A percentile compares a stretch with the other conserved stretches of the same genome.
Conservation (phyloP, 768 basidiomycete species). For the Leccinum subgranulosum region DNA sequence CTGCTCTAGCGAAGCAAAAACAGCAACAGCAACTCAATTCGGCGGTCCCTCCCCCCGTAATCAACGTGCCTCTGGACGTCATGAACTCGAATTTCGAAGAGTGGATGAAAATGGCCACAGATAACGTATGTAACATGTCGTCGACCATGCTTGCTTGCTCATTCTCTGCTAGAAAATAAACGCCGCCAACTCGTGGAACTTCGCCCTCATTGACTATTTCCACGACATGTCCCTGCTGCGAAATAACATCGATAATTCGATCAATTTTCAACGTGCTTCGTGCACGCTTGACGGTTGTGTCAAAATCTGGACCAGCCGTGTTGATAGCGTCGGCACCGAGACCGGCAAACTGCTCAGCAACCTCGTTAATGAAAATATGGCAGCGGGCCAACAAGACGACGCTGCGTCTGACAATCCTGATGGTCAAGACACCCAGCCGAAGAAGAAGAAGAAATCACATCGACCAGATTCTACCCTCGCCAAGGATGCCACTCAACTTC, state of each 20-base stretch:
- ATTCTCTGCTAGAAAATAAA: conserved; percentile 86
- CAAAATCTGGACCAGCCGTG: conserved; percentile 98
- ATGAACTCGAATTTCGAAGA: conserved; percentile 95
- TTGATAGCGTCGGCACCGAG: conserved; percentile 95
- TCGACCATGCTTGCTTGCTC: neutral
- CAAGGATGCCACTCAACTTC: conserved; percentile 75
- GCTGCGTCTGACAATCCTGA: conserved; percentile 60
- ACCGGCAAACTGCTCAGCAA: conserved; percentile 94
- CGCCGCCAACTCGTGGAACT: conserved; percentile 94
- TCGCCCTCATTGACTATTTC: conserved; percentile 98
- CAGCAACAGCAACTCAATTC: conserved; percentile 57
- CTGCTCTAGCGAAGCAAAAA: conserved; percentile 51
- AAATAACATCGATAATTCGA: conserved; percentile 90
- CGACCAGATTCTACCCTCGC: conserved; percentile 84
- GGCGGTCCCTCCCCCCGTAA: conserved; percentile 52
- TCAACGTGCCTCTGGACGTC: conserved; percentile 72
- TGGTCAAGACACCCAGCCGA: conserved; percentile 58
- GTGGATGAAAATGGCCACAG: conserved; percentile 99
- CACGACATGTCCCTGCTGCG: conserved; percentile 95
- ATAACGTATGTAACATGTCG: conserved; percentile 65
- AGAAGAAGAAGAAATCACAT: conserved; percentile 62
- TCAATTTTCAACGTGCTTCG: conserved; percentile 98
- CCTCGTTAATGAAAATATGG: conserved; percentile 63
- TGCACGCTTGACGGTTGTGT: conserved; percentile 98
- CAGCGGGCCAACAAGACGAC: conserved; percentile 56